phyloP scores from a whole-genome alignment of 2,329 filamentous ascomycete species.

The Epichloe aotearoae region DNA sequence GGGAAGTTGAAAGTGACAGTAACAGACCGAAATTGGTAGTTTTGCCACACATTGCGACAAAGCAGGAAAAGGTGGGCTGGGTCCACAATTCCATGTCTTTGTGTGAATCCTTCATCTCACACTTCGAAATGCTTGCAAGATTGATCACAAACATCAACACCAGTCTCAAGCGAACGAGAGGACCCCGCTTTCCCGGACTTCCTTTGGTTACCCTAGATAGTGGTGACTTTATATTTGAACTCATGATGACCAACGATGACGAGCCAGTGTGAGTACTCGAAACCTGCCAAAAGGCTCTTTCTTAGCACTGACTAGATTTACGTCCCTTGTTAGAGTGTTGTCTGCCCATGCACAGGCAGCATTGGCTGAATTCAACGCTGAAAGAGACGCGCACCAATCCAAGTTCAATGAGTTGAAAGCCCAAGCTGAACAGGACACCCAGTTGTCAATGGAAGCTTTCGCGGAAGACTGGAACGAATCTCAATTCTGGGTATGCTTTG shows the following conservation, averaged over 20 bases:
- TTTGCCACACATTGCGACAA: neutral
- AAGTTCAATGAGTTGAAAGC: conserved; percentile 56
- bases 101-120: too few relatives aligned
- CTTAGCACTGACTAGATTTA: conserved; percentile 4
- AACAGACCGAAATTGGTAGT: neutral
- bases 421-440: conserved; percentile 39
- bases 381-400: conserved; percentile 52
- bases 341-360: conserved; percentile 53
- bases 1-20: too few relatives aligned
- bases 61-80: neutral
- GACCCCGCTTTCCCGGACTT: neutral
- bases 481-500: conserved; percentile 60
- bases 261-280: conserved; percentile 31
- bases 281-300: neutral
- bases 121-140: too few relatives aligned
- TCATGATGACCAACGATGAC: conserved; percentile 27
- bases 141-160: too few relatives aligned
- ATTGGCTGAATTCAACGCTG: conserved; percentile 61
- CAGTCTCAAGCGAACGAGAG: too few relatives aligned
- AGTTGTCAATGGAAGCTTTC: conserved; percentile 54
- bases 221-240: neutral
- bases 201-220: neutral
- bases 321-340: conserved; percentile 29
- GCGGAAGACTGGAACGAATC: conserved; percentile 72
- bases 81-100: neutral